Evolutionary conservation across 2,329 filamentous ascomycete genomes (phyloP).

Genomic region (Magnaporthiopsis incrustans): DNA sequence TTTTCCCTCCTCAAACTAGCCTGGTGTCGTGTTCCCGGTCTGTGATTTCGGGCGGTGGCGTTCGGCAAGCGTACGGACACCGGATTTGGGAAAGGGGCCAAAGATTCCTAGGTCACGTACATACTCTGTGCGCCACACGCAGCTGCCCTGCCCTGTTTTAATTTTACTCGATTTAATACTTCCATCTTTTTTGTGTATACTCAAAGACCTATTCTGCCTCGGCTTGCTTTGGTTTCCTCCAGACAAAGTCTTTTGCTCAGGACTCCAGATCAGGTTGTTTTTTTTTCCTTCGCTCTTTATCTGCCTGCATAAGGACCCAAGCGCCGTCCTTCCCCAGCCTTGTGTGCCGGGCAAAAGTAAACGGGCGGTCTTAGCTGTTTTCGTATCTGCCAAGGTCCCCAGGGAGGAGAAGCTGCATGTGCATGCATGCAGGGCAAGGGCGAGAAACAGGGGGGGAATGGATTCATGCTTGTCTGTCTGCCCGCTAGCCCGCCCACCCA

Average conservation of each 20-base stretch:
- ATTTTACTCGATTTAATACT: no score
- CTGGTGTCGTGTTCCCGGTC: conserved; percentile 13
- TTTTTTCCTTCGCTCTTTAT: no score
- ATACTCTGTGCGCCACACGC: not conserved
- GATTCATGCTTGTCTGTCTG: not conserved
- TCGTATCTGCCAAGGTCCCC: not conserved
- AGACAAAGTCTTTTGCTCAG: no score
- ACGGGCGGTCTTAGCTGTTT: no score
- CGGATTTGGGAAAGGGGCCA: not conserved
- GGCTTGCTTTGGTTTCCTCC: no score
- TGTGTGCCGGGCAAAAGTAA: no score
- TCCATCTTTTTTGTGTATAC: not conserved
- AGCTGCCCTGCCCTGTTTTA: not conserved
- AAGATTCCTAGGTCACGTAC: not conserved
- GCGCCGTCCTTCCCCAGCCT: no score
- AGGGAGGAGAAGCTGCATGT: not conserved
- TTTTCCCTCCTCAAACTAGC: no score
- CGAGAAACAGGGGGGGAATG: no score
- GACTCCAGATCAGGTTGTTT: no score
- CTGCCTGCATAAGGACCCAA: no score
- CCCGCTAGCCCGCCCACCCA: not conserved
- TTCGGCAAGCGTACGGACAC: not conserved
- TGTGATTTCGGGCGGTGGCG: not conserved
- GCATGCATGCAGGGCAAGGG: not conserved
- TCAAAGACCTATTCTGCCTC: not conserved